Conservation (phyloP, 73 alveolate species). For the Durusdinium trenchii region DNA sequence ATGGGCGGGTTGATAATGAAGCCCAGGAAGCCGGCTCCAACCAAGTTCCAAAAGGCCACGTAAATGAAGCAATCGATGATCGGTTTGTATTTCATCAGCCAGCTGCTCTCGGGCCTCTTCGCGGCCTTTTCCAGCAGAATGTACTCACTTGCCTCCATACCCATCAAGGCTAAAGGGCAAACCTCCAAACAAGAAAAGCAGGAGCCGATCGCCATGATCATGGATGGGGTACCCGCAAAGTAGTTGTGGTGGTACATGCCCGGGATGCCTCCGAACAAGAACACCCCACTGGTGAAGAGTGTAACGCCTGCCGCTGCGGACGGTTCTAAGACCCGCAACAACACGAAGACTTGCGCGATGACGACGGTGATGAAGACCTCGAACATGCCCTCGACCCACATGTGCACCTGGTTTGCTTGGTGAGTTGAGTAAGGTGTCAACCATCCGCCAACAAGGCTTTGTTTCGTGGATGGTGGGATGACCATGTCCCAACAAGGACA, state of each 20-base stretch:
- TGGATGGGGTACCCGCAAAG: constrained; percentile 39
- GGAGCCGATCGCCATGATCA: constrained; percentile 22
- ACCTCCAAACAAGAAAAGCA: constrained; percentile 33
- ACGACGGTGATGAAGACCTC: constrained; percentile 48
- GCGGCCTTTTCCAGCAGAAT: constrained; percentile 3
- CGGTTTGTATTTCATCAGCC: constrained; percentile 33
- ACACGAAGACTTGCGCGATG: constrained; percentile 12
- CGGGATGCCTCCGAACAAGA: constrained; percentile 30
- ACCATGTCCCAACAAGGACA: too few species aligned
- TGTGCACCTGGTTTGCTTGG: neutral
- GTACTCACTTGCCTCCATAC: constrained; percentile 44
- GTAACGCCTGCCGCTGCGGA: constrained; percentile 28
- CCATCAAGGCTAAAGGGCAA: constrained; percentile 14
- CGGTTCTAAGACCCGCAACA: neutral
- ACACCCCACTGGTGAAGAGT: constrained; percentile 28
- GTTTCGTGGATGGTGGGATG: too few species aligned
- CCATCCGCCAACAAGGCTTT: too few species aligned
- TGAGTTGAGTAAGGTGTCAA: too few species aligned
- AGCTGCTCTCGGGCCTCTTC: neutral
- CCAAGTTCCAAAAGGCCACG: constrained; percentile 35
- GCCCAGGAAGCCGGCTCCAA: constrained; percentile 38
- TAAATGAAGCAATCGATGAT: constrained; percentile 47
- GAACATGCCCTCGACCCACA: constrained; percentile 39
- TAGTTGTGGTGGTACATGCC: constrained; percentile 54
- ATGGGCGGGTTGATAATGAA: constrained; percentile 37